A percentile compares a stretch with the other conserved stretches of the same genome.
These are phyloP conservation scores for Pythium folliculosum DNA, from an alignment of 352 stramenopile genomes.

Conservation along the genomic window DNA sequence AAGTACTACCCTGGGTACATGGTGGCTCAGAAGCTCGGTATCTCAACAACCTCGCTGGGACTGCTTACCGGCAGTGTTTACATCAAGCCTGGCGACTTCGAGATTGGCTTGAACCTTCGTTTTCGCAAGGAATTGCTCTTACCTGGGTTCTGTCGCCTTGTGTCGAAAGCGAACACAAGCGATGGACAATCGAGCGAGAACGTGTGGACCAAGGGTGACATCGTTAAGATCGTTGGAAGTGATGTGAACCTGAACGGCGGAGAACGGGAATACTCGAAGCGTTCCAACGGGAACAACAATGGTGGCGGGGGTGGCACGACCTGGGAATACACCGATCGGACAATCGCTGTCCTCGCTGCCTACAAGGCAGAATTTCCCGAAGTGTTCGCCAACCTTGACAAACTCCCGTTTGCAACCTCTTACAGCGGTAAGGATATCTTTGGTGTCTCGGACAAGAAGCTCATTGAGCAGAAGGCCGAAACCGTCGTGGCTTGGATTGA, in stretches of 20 bases:
- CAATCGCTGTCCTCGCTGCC: conserved; percentile 91
- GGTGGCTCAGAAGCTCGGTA: conserved; percentile 90
- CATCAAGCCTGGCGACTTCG: conserved; percentile 91
- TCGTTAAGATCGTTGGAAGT: conserved; percentile 92
- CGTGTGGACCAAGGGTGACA: conserved; percentile 91
- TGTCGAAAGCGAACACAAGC: conserved; percentile 30
- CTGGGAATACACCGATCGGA: conserved; percentile 98
- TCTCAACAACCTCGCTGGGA: conserved; percentile 91
- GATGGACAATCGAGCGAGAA: conserved; percentile 33
- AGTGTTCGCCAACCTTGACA: conserved; percentile 89
- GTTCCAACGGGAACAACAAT: conserved; percentile 20
- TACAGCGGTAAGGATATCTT: conserved; percentile 92
- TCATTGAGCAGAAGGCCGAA: conserved; percentile 72
- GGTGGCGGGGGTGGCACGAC: conserved; percentile 29
- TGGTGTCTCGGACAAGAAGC: conserved; percentile 54
- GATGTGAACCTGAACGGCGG: conserved; percentile 38
- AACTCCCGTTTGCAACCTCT: conserved; percentile 84
- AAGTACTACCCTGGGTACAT: conserved; percentile 75
- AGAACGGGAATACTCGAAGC: conserved; percentile 35
- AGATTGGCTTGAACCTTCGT: conserved; percentile 88
- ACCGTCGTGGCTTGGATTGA: conserved; percentile 93
- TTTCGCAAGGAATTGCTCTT: conserved; percentile 88
- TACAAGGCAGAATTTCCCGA: conserved; percentile 94
- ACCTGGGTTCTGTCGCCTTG: conserved; percentile 91
- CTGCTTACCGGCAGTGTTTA: conserved; percentile 93